Evolutionary conservation across 2,329 filamentous ascomycete species (phyloP).

Genomic region (Verticillium zaregamsianum): DNA sequence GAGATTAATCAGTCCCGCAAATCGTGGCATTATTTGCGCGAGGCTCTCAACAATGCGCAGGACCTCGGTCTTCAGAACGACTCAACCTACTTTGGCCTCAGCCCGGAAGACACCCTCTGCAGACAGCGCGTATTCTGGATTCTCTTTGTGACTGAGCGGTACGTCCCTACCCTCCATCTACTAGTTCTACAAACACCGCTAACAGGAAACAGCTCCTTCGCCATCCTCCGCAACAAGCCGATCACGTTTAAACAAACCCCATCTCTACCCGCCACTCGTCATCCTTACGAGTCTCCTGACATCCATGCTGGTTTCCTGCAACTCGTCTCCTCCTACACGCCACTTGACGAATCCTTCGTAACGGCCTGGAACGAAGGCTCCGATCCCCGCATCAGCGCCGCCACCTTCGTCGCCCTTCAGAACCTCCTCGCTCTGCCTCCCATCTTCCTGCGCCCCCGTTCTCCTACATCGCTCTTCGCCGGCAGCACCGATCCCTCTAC

Average conservation of each 20-base stretch:
- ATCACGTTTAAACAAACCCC: conserved; percentile 59
- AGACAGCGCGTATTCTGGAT: conserved; percentile 58
- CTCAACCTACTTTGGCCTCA: conserved; percentile 43
- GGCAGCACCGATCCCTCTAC: conserved; percentile 22
- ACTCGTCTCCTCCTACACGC: conserved; percentile 56
- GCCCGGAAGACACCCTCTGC: conserved; percentile 47
- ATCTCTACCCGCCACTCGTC: conserved; percentile 45
- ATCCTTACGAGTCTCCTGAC: conserved; percentile 46
- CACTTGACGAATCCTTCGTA: conserved; percentile 60
- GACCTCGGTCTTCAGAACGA: conserved; percentile 57
- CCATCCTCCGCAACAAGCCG: conserved; percentile 59
- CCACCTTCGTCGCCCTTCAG: conserved; percentile 30
- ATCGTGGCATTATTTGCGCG: conserved; percentile 58
- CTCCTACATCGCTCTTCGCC: conserved; percentile 14
- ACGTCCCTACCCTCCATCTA: conserved; percentile 2
- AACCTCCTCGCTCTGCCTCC: conserved; percentile 27
- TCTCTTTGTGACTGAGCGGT: conserved; percentile 59
- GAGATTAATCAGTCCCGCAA: conserved; percentile 58
- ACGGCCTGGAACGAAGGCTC: conserved; percentile 59
- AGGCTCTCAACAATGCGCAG: conserved; percentile 56
- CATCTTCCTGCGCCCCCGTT: conserved; percentile 21
- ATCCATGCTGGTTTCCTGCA: conserved; percentile 56
- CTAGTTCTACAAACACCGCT: neutral
- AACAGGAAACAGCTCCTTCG: conserved; percentile 48
- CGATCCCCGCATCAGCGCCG: conserved; percentile 26